Evolutionary conservation across 2,329 filamentous ascomycete genomes (phyloP), one percentile per base, ranked within the genome.

Genomic region (Beauveria varroae): DNA sequence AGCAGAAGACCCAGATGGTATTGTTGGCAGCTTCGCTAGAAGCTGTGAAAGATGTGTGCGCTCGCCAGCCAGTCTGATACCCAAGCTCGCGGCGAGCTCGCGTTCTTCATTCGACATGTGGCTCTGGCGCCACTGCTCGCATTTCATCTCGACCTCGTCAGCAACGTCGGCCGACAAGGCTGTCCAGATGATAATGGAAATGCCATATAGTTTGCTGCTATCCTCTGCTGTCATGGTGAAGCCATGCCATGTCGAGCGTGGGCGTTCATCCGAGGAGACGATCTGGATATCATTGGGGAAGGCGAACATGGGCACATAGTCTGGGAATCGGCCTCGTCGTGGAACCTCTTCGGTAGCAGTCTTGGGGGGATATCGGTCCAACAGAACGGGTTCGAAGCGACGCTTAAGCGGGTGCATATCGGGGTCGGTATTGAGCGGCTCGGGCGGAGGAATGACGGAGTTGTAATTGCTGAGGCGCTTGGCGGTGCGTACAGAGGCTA

Each of bases 221-320:
- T 98, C 93, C 61, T 90, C 90, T 24, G 89, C 89, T 2, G 95
- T 99, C 95, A 99, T 98, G 64, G 91, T 93, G 71, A 99, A 99
- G 54, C 95, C 95, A 75, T 99, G 95, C 95, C 95, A 99, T 26
- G 93, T 97, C n/a, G 95, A 93, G 64, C 92, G 84, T 1, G 95
- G 95, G 64, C 93, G 84, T 72, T 96, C 91, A 70, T 99, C 95
- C 1, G 93, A 93, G 1, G 95, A 97, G 10, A 98, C 91, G 57
- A 99, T 95, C 65, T 92, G 92, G 68, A 99, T 95, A 73, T 99
- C 95, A 74, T 98, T 97, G 51, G 95, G 95, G 69, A 98, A 99
- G 59, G 95, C 93, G 74, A 99, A 99, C 95, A 99, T 98, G 61
- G 95, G 95, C 20, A 99, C 91, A 69, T 97, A 99, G 71, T 99